Percentiles rank a stretch among this genome's conserved stretches.
Evolutionary conservation across 1,139 yeast species (phyloP).

Genomic region (Debaryomyces fabryi): DNA sequence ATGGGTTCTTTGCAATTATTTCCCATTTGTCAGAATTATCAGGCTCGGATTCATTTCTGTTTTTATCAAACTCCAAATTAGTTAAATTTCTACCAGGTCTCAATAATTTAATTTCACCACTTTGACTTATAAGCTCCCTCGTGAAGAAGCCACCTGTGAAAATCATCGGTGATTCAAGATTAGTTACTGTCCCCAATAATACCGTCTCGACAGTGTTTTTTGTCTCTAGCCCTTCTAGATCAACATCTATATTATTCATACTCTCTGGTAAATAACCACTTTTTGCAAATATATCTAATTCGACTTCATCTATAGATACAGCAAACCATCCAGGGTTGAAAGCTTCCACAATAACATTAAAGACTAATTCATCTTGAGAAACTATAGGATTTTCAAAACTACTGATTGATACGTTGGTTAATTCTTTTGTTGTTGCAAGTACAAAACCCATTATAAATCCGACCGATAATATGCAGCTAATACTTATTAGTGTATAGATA

Average conservation of each 20-base stretch:
- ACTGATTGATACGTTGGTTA: conserved; percentile 63
- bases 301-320: conserved; percentile 65
- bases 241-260: not conserved
- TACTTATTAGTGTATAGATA: conserved; percentile 58
- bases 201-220: conserved; percentile 59
- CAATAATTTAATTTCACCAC: conserved; percentile 70
- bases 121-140: conserved; percentile 56
- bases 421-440: conserved; percentile 84
- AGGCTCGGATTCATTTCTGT: conserved; percentile 23
- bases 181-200: conserved; percentile 67
- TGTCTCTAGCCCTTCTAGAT: conserved; percentile 1
- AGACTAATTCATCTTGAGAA: conserved; percentile 81
- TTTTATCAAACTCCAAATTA: conserved; percentile 14
- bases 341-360: conserved; percentile 76
- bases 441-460: conserved; percentile 86
- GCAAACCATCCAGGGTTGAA: conserved; percentile 86
- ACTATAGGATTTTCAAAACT: conserved; percentile 72
- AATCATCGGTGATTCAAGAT: conserved; percentile 70
- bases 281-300: conserved; percentile 86
- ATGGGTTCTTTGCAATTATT: conserved; percentile 74
- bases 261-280: conserved; percentile 52
- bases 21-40: conserved; percentile 71
- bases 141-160: conserved; percentile 82
- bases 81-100: conserved; percentile 76
- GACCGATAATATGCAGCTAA: conserved; percentile 55